Conservation (phyloP, 164 flowering plant genomes). For the Echeveria elegans region DNA sequence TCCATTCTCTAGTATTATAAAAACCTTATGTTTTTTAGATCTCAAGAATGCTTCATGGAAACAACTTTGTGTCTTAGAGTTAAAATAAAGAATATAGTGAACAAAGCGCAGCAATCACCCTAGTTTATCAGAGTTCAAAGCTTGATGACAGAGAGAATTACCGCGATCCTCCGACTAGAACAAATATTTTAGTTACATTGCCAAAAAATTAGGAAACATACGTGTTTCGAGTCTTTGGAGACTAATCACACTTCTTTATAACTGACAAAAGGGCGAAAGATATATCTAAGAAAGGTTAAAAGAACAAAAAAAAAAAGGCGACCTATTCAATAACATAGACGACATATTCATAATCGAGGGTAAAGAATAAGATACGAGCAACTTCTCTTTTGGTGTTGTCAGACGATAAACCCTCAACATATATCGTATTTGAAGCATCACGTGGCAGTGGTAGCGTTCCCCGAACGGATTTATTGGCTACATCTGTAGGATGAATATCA, state of each 20-base stretch:
- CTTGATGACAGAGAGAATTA: not conserved
- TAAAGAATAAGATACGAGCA: slow-evolving; percentile 66
- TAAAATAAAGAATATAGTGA: not conserved
- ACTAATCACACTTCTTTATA: slow-evolving; percentile 92
- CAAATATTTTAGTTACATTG: not conserved
- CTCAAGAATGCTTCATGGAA: not conserved
- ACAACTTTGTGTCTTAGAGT: not conserved
- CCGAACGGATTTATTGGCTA: slow-evolving; percentile 29
- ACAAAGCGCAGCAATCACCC: not conserved
- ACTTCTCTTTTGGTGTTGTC: slow-evolving; percentile 76
- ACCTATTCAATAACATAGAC: not conserved
- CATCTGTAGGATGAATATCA: slow-evolving; percentile 27
- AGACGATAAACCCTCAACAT: slow-evolving; percentile 83
- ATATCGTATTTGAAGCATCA: slow-evolving; percentile 73
- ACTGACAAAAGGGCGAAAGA: slow-evolving; percentile 95
- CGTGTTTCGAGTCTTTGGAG: slow-evolving; percentile 76
- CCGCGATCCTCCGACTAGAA: not conserved
- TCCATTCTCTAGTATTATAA: not conserved
- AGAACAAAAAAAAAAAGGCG: slow-evolving; percentile 25
- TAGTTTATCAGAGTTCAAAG: not conserved
- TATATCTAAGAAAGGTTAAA: slow-evolving; percentile 51
- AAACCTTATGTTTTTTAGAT: not conserved
- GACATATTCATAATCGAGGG: not conserved
- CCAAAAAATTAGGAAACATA: slow-evolving; percentile 30
- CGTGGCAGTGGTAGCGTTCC: slow-evolving; percentile 57